Percentiles rank a stretch among this genome's conserved stretches.
Evolutionary conservation across 306 rosid species (phyloP).

Genomic region (Vigna radiata): DNA sequence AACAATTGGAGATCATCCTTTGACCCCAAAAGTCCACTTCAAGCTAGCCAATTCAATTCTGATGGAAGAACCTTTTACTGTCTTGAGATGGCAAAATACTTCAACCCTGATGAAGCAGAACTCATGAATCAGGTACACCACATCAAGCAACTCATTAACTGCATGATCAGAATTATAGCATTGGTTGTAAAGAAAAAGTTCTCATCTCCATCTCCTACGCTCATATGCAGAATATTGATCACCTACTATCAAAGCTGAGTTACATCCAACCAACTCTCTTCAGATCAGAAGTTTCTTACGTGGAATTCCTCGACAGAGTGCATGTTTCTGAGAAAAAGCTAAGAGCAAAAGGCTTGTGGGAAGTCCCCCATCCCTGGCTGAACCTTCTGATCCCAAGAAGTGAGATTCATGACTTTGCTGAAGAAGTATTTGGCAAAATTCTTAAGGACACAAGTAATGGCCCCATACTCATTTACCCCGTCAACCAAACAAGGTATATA

Average conservation of each 20-base stretch:
- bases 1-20: slow-evolving; percentile 93
- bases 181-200: background rate
- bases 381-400: slow-evolving; percentile 80
- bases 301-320: slow-evolving; percentile 87
- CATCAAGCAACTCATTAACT: slow-evolving; percentile 6
- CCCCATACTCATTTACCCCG: slow-evolving; percentile 91
- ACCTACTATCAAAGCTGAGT: slow-evolving; percentile 62
- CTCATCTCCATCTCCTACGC: slow-evolving; percentile 21
- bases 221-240: slow-evolving; percentile 71
- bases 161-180: slow-evolving; percentile 4
- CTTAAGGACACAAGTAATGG: slow-evolving; percentile 75
- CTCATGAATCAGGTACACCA: slow-evolving; percentile 64
- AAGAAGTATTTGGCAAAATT: slow-evolving; percentile 78
- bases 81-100: slow-evolving; percentile 87
- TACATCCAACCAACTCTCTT: slow-evolving; percentile 75
- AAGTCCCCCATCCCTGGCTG: slow-evolving; percentile 97
- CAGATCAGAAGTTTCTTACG: slow-evolving; percentile 81
- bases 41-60: slow-evolving; percentile 73
- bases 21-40: slow-evolving; percentile 72
- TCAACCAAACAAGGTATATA: slow-evolving; percentile 85
- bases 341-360: slow-evolving; percentile 80
- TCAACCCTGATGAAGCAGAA: slow-evolving; percentile 67
- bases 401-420: slow-evolving; percentile 66
- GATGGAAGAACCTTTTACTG: slow-evolving; percentile 82
- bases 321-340: slow-evolving; percentile 75